phyloP scores from a whole-genome alignment of 345 rosid genomes.

The Luvunga scandens region DNA sequence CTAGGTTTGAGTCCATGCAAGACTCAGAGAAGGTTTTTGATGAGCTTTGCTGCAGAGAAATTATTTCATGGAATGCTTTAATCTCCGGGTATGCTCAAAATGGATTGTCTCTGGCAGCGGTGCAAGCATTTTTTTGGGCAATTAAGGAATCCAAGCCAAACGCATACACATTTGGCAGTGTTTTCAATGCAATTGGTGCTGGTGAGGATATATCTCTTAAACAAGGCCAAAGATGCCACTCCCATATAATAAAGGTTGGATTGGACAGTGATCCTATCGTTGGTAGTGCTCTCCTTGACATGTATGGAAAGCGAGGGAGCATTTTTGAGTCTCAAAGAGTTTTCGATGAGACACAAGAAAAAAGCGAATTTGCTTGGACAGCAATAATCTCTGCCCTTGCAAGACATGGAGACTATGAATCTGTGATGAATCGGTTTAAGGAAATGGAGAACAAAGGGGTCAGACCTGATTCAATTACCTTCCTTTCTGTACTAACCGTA shows the following conservation, averaged over 20 bases:
- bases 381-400: constrained; percentile 81
- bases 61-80: constrained; percentile 79
- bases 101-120: constrained; percentile 54
- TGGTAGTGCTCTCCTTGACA: constrained; percentile 80
- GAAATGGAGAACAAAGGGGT: constrained; percentile 58
- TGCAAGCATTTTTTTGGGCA: constrained; percentile 43
- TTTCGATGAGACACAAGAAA: constrained; percentile 47
- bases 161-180: constrained; percentile 79
- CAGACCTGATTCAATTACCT: constrained; percentile 73
- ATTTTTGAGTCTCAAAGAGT: constrained; percentile 63
- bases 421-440: constrained; percentile 59
- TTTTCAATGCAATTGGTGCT: constrained; percentile 71
- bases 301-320: constrained; percentile 94
- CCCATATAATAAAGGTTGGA: constrained; percentile 61
- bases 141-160: constrained; percentile 51
- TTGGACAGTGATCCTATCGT: constrained; percentile 53
- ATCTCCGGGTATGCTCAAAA: constrained; percentile 80
- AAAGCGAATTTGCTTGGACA: constrained; percentile 76
- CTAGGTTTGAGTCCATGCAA: constrained; percentile 56
- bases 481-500: constrained; percentile 71
- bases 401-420: constrained; percentile 80
- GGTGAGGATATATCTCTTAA: constrained; percentile 75
- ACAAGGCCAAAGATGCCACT: constrained; percentile 76
- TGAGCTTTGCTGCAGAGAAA: constrained; percentile 50
- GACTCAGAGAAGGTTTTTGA: constrained; percentile 57